Evolutionary conservation across 2,329 filamentous ascomycete species (phyloP).

Genomic region (Ophiocordyceps camponoti-floridani): DNA sequence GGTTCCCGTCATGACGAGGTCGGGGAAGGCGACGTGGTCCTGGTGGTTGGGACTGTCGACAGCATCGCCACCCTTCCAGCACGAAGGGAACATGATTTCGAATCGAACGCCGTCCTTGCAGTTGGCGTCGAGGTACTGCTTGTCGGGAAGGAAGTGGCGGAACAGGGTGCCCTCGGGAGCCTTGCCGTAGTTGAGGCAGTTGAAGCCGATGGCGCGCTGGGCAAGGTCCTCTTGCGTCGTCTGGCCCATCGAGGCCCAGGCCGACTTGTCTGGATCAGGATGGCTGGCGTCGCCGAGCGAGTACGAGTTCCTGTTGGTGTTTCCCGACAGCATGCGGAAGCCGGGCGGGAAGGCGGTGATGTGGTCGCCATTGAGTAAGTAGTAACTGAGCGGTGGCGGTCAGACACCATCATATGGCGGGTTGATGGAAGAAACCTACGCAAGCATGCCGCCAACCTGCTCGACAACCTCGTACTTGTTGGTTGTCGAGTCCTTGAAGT

Average conservation of each 20-base stretch:
- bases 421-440: slow-evolving; percentile 34
- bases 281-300: slow-evolving; percentile 47
- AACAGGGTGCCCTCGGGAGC: slow-evolving; percentile 55
- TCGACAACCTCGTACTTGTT: slow-evolving; percentile 50
- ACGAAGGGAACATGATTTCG: slow-evolving; percentile 77
- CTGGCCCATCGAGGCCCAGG: slow-evolving; percentile 46
- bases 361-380: slow-evolving; percentile 50
- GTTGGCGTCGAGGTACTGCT: slow-evolving; percentile 60
- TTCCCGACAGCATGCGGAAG: slow-evolving; percentile 72
- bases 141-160: slow-evolving; percentile 68
- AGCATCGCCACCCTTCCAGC: slow-evolving; percentile 64
- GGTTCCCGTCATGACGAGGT: slow-evolving; percentile 54
- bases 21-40: slow-evolving; percentile 61
- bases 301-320: slow-evolving; percentile 50
- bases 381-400: slow-evolving; percentile 45
- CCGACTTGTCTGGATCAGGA: slow-evolving; percentile 46
- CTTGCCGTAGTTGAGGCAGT: slow-evolving; percentile 69
- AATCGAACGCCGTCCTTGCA: slow-evolving; percentile 69
- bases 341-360: slow-evolving; percentile 57
- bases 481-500: slow-evolving; percentile 51
- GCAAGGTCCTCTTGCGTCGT: slow-evolving; percentile 49
- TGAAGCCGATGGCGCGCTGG: slow-evolving; percentile 82
- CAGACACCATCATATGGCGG: background rate
- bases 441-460: slow-evolving; percentile 69
- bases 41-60: slow-evolving; percentile 35